Conservation (phyloP, 2,329 filamentous ascomycete species). For the Thermoascus crustaceus region DNA sequence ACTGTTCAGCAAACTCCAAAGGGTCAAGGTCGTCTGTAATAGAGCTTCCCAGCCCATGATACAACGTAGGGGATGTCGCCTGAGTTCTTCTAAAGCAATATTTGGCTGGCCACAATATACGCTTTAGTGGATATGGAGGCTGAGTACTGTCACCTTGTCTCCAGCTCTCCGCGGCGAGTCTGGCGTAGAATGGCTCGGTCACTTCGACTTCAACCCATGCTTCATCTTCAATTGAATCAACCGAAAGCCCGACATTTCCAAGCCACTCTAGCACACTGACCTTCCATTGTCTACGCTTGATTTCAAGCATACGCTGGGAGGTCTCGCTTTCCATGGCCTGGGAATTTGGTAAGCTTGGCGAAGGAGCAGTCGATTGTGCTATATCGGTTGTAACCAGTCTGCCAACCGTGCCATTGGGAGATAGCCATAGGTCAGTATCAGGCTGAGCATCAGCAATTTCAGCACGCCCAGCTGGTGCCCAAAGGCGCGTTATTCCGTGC, state of each 20-base stretch:
- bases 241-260: constrained; percentile 26
- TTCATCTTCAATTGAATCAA: constrained; percentile 23
- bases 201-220: constrained; percentile 36
- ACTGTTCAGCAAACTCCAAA: constrained; percentile 36
- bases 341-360: constrained; percentile 11
- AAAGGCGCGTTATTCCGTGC: constrained; percentile 27
- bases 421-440: constrained; percentile 32
- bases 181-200: constrained; percentile 31
- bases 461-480: constrained; percentile 12
- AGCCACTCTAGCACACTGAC: constrained; percentile 29
- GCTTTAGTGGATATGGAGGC: constrained; percentile 27
- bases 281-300: constrained; percentile 28
- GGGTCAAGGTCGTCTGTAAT: constrained; percentile 24
- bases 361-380: constrained; percentile 14
- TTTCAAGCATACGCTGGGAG: constrained; percentile 4
- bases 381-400: constrained; percentile 22
- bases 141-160: constrained; percentile 19
- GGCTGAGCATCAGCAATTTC: constrained; percentile 14
- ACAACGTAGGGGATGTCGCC: constrained; percentile 10
- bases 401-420: constrained; percentile 31
- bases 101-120: constrained; percentile 37
- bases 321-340: constrained; percentile 9
- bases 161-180: constrained; percentile 25
- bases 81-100: constrained; percentile 34
- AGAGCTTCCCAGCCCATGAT: constrained; percentile 12